Percentiles rank a stretch among this genome's conserved stretches.
Evolutionary conservation across 805 yeast species (phyloP).

Genomic region (Hanseniaspora nectarophila): DNA sequence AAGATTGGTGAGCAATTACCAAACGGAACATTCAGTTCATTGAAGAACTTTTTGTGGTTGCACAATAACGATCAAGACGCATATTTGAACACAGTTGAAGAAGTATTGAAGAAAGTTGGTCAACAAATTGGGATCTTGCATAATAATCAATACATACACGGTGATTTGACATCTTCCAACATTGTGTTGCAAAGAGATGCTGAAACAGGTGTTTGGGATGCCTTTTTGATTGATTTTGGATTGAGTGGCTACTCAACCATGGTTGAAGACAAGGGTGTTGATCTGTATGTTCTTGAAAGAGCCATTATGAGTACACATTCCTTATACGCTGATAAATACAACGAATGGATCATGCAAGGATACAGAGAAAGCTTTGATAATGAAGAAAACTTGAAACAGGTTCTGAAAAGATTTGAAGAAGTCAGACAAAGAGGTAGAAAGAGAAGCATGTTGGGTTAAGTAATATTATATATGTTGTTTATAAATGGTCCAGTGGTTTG

Average conservation of each 20-base stretch:
- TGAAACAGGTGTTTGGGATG: constrained; percentile 26
- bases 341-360: constrained; percentile 61
- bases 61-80: constrained; percentile 24
- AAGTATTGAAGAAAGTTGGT: constrained; percentile 48
- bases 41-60: constrained; percentile 67
- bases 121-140: constrained; percentile 59
- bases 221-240: constrained; percentile 82
- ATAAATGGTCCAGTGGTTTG: constrained; percentile 14
- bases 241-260: constrained; percentile 62
- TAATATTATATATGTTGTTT: background rate
- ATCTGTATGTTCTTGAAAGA: constrained; percentile 82
- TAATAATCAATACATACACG: constrained; percentile 69
- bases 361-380: constrained; percentile 35
- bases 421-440: constrained; percentile 89
- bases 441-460: constrained; percentile 79
- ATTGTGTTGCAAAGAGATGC: constrained; percentile 40
- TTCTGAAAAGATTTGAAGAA: constrained; percentile 56
- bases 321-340: constrained; percentile 48
- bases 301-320: constrained; percentile 90
- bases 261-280: constrained; percentile 94
- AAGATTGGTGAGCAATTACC: constrained; percentile 46
- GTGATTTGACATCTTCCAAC: constrained; percentile 88
- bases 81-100: constrained; percentile 29
- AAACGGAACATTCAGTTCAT: constrained; percentile 44
- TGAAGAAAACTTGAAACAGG: constrained; percentile 37